Evolutionary conservation across 2,329 filamentous ascomycete species (phyloP).

Genomic region (Phialophora tarda): DNA sequence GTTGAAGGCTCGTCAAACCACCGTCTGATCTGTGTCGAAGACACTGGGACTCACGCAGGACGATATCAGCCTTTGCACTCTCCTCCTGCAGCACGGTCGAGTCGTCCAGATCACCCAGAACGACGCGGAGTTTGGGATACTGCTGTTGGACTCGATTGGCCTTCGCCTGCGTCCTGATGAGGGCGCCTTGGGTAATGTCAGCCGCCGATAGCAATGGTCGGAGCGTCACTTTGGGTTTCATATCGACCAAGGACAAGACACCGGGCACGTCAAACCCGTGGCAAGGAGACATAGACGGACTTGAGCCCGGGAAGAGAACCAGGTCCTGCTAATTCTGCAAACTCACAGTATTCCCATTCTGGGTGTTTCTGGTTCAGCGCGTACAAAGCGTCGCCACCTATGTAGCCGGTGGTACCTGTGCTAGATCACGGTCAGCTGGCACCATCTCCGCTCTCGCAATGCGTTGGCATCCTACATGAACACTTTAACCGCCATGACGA

Average conservation of each 20-base stretch:
- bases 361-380: conserved; percentile 52
- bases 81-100: conserved; percentile 48
- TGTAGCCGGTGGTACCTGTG: conserved; percentile 59
- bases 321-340: conserved; percentile 6
- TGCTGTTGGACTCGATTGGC: conserved; percentile 46
- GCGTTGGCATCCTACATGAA: conserved; percentile 6
- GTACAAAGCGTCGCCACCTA: conserved; percentile 58
- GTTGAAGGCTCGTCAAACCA: conserved; percentile 2
- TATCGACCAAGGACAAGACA: no score
- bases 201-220: not conserved
- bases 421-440: conserved; percentile 37
- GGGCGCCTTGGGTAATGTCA: conserved; percentile 31
- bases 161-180: conserved; percentile 53
- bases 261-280: no score
- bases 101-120: conserved; percentile 52
- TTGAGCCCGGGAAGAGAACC: not conserved
- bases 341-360: conserved; percentile 51
- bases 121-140: conserved; percentile 50
- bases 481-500: conserved; percentile 9
- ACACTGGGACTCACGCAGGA: conserved; percentile 48
- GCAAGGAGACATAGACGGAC: not conserved
- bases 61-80: conserved; percentile 54
- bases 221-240: no score
- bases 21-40: not conserved
- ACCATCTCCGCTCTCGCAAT: not conserved